phyloP scores from a whole-genome alignment of 208 protist species.

The Naegleria fowleri region DNA sequence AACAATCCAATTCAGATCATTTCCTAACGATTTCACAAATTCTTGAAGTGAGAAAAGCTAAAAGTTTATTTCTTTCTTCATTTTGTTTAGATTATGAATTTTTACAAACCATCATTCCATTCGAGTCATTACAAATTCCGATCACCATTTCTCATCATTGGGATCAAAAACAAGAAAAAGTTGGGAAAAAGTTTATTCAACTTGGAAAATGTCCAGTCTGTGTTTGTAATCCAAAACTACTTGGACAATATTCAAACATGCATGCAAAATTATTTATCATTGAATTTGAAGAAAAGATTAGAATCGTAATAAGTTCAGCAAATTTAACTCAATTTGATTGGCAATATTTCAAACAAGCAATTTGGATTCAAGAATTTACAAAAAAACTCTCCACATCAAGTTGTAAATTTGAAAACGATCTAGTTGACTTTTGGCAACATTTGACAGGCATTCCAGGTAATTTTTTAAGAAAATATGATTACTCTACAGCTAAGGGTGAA shows the following conservation, averaged over 20 bases:
- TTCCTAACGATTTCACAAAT: not conserved
- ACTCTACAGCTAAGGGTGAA: not conserved
- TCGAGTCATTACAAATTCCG: not conserved
- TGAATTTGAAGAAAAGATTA: not conserved
- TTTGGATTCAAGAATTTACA: conserved; percentile 25
- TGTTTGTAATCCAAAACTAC: not conserved
- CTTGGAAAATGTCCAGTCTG: not conserved
- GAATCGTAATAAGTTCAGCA: conserved; percentile 10
- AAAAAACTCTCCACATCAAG: no score
- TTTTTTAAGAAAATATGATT: conserved; percentile 8
- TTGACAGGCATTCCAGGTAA: not conserved
- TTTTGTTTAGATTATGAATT: conserved; percentile 10
- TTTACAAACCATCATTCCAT: not conserved
- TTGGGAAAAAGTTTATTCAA: not conserved
- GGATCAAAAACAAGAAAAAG: not conserved
- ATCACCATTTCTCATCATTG: not conserved
- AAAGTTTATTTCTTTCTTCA: not conserved
- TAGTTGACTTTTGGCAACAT: not conserved
- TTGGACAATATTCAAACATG: not conserved
- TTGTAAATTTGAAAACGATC: not conserved
- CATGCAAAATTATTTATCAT: conserved; percentile 16
- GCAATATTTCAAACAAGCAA: not conserved
- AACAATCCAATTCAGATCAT: not conserved
- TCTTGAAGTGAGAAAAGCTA: not conserved
- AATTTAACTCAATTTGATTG: conserved; percentile 10